A percentile compares a stretch with the other conserved stretches of the same genome.
Evolutionary conservation across 495 filamentous ascomycete genomes (phyloP).

Genomic region (Parathielavia appendiculata): DNA sequence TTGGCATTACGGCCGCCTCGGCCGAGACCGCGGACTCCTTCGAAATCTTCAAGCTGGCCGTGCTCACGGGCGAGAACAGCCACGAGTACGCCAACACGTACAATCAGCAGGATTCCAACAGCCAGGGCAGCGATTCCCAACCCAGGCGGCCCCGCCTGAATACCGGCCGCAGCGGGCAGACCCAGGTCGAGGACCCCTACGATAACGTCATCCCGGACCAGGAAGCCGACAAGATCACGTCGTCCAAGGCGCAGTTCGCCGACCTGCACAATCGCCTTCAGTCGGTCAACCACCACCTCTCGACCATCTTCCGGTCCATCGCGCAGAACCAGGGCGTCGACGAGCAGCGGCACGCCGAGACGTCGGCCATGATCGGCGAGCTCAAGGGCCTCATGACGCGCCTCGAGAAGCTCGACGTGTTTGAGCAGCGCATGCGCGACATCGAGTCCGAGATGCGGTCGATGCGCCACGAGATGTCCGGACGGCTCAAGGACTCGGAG

Average conservation of each 20-base stretch:
- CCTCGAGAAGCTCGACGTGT: slow-evolving; percentile 36
- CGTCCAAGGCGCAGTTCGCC: slow-evolving; percentile 61
- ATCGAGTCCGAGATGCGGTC: slow-evolving; percentile 63
- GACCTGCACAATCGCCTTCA: slow-evolving; percentile 81
- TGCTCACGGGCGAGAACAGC: slow-evolving; percentile 49
- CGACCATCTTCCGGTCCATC: slow-evolving; percentile 62
- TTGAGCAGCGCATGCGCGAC: slow-evolving; percentile 49
- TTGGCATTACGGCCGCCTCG: slow-evolving; percentile 81
- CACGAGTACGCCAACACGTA: slow-evolving; percentile 35
- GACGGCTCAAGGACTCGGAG: slow-evolving; percentile 61
- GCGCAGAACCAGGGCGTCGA: slow-evolving; percentile 44
- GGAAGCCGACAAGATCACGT: slow-evolving; percentile 44
- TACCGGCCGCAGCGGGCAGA: slow-evolving; percentile 25
- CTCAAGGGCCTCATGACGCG: slow-evolving; percentile 36
- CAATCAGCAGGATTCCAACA: slow-evolving; percentile 28
- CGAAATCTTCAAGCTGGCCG: slow-evolving; percentile 81
- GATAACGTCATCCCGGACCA: slow-evolving; percentile 44
- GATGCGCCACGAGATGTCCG: slow-evolving; percentile 42
- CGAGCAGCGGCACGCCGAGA: slow-evolving; percentile 58
- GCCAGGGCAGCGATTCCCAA: slow-evolving; percentile 27
- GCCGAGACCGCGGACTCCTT: slow-evolving; percentile 92
- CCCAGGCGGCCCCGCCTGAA: slow-evolving; percentile 20
- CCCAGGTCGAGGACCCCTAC: slow-evolving; percentile 33
- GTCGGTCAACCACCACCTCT: slow-evolving; percentile 64
- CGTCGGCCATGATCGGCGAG: slow-evolving; percentile 37